Evolutionary conservation across 306 rosid species (phyloP).

Genomic region (barrel medic (Medicago truncatula)): MtrunA17r5.0-ANR NC_053048.1:35300001-35300500

Average conservation of each 20-base stretch:
- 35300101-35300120: not conserved
- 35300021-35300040: no score
- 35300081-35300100: not conserved
- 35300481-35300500: not conserved
- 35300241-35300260: constrained; percentile 80
- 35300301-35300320: constrained; percentile 77
- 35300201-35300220: constrained; percentile 87
- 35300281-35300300: constrained; percentile 74
- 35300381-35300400: constrained; percentile 91
- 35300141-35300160: not conserved
- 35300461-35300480: not conserved
- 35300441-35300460: constrained; percentile 41
- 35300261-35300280: constrained; percentile 74
- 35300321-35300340: constrained; percentile 75
- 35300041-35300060: no score
- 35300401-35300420: constrained; percentile 78
- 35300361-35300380: constrained; percentile 89
- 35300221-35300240: constrained; percentile 87
- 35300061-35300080: not conserved
- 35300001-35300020: no score
- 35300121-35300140: not conserved
- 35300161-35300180: constrained; percentile 90
- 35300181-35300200: constrained; percentile 91
- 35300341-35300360: constrained; percentile 84
- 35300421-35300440: constrained; percentile 65